A percentile compares a stretch with the other conserved stretches of the same genome.
phyloP scores from a whole-genome alignment of 768 basidiomycete species.

The Boletus edulis region DNA sequence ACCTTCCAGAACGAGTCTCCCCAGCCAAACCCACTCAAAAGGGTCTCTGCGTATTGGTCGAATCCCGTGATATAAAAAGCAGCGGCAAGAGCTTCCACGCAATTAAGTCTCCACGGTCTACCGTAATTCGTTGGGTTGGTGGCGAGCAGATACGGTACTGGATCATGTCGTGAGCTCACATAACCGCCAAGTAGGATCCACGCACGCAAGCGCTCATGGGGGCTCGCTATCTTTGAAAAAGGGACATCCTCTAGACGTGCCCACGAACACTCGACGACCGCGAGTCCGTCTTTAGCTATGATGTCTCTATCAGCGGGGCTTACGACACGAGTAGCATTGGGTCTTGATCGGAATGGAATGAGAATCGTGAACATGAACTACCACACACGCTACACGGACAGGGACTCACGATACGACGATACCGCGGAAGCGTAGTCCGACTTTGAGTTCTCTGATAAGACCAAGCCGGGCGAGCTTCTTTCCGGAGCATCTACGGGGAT shows the following conservation, averaged over 20 bases:
- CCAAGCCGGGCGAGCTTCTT: slow-evolving; percentile 88
- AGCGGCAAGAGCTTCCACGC: slow-evolving; percentile 92
- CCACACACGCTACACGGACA: not conserved
- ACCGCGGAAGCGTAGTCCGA: slow-evolving; percentile 87
- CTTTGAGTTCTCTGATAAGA: slow-evolving; percentile 76
- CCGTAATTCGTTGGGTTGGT: slow-evolving; percentile 98
- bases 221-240: slow-evolving; percentile 89
- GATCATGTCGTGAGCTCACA: not conserved
- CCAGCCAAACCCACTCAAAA: slow-evolving; percentile 88
- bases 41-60: slow-evolving; percentile 69
- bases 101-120: slow-evolving; percentile 94
- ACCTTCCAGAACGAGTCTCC: slow-evolving; percentile 84
- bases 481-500: slow-evolving; percentile 83
- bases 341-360: slow-evolving; percentile 43
- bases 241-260: slow-evolving; percentile 93
- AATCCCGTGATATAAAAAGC: slow-evolving; percentile 94
- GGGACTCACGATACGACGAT: slow-evolving; percentile 86
- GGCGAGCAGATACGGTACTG: slow-evolving; percentile 94
- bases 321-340: slow-evolving; percentile 76
- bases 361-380: not conserved
- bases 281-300: slow-evolving; percentile 70
- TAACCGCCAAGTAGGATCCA: slow-evolving; percentile 11
- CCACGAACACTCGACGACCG: slow-evolving; percentile 99
- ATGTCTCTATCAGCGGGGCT: slow-evolving; percentile 85
- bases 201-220: slow-evolving; percentile 87